phyloP scores from a whole-genome alignment of 495 filamentous ascomycete species.

The Bacidia rubella region DNA sequence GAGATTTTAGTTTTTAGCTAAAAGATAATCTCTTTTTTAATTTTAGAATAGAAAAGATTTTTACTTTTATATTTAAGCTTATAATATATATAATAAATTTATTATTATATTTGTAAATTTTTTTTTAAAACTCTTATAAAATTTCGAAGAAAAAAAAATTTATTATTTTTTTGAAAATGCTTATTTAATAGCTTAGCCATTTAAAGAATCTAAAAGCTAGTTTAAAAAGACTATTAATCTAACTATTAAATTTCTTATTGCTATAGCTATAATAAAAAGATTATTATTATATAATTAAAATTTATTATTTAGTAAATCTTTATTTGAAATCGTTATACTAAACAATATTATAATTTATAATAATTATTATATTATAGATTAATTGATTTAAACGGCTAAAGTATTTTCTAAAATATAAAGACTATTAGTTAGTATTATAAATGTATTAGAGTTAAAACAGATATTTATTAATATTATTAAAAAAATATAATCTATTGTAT shows the following conservation, averaged over 20 bases:
- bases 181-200: neutral
- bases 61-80: neutral
- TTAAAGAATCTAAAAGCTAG: neutral
- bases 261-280: too few species aligned
- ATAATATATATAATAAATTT: neutral
- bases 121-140: neutral
- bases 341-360: neutral
- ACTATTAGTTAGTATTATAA: neutral
- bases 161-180: neutral
- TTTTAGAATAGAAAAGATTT: neutral
- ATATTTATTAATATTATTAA: neutral
- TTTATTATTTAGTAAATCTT: too few species aligned
- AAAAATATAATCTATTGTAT: neutral
- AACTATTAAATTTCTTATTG: too few species aligned
- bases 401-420: neutral
- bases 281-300: too few species aligned
- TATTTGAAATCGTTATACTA: neutral
- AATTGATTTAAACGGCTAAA: neutral
- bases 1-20: slow-evolving; percentile 3
- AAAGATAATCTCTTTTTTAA: neutral
- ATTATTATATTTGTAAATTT: neutral
- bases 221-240: neutral
- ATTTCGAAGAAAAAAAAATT: neutral
- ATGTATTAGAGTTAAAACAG: neutral
- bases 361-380: neutral